Evolutionary conservation across 441 rosid genomes (phyloP), one percentile per base, ranked within the genome.

Genomic region (Eruca vesicaria): DNA sequence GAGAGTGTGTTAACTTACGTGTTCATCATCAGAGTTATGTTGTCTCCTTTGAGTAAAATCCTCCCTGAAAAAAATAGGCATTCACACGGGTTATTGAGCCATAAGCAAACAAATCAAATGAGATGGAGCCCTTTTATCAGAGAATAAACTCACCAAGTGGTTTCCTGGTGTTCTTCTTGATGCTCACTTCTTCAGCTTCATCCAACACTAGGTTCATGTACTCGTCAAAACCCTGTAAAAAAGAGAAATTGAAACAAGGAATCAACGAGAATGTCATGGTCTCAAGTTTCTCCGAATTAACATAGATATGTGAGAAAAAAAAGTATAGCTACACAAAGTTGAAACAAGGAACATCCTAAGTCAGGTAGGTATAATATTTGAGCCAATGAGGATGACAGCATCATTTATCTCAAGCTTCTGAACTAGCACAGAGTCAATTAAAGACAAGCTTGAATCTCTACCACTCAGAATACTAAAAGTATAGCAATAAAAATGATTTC

Each of bases 201-300:
- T 91, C 98, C 68, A 91, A 76, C 21, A 95, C 99, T 57, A 95
- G 78, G 74, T 91, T 95, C 99, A 95, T 95, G 82, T 93, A 93
- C 77, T 95, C 99, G 55, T 91, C 98, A 75, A 95, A 93, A 0
- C 97, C 99, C 99, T 93, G 56, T 83, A 29, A 41, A 52, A 26
- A 20, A 10, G 9, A 71, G 21, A 38, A 31, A 19, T 20, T 3
- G 36, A 60, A 50, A 64, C 63, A 23, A 57, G 14, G 67, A 58
- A 18, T 28, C 67, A 70, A 53, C 50, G 2, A 45, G 9, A 38
- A 12, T 63, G 62, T 3, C 21, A 76, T 14, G 2, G 18, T 64
- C 57, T 65, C 60, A 31, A 21, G 38, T n/a, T 55, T 21, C 21
- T 62, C 12, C 3, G 0, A 11, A 28, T 16, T 1, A 58, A 2